Conservation (phyloP, 2,329 filamentous ascomycete genomes). For the Stagonosporopsis rhizophila region DNA sequence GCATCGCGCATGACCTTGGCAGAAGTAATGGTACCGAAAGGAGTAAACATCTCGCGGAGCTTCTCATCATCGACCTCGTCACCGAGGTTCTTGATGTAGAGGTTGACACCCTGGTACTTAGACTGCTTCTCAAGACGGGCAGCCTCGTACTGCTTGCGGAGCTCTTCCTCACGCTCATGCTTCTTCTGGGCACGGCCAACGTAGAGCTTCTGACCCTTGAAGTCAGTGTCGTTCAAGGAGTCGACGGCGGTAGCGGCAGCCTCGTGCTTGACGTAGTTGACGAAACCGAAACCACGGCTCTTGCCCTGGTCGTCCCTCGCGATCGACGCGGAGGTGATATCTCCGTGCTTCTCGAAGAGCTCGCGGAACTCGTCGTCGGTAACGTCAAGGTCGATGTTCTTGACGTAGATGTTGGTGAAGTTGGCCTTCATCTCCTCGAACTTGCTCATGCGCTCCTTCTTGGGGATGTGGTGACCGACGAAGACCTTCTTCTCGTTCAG, state of each 20-base stretch:
- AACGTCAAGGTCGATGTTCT: constrained; percentile 88
- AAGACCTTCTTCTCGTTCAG: constrained; percentile 99
- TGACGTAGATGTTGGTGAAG: constrained; percentile 99
- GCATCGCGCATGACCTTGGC: constrained; percentile 99
- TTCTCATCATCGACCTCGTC: constrained; percentile 98
- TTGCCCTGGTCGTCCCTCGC: constrained; percentile 88
- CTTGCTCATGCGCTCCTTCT: constrained; percentile 99
- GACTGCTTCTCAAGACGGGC: constrained; percentile 96
- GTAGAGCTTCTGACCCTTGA: constrained; percentile 94
- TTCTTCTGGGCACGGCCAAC: constrained; percentile 99
- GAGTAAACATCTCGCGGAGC: constrained; percentile 89
- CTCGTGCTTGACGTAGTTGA: constrained; percentile 94
- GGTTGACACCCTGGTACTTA: constrained; percentile 99
- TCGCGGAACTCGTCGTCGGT: constrained; percentile 94
- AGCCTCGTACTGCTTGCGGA: constrained; percentile 98
- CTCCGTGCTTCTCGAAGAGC: constrained; percentile 89
- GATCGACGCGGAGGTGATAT: constrained; percentile 94
- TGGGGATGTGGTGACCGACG: constrained; percentile 98
- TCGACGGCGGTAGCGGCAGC: constrained; percentile 86
- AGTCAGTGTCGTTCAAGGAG: constrained; percentile 87
- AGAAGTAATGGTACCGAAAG: constrained; percentile 94
- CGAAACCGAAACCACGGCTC: constrained; percentile 94
- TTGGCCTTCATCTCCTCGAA: constrained; percentile 99
- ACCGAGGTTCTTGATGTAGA: constrained; percentile 99
- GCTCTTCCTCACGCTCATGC: constrained; percentile 99